Conservation (phyloP, 2,329 filamentous ascomycete species). For the Fusarium albidum region DNA sequence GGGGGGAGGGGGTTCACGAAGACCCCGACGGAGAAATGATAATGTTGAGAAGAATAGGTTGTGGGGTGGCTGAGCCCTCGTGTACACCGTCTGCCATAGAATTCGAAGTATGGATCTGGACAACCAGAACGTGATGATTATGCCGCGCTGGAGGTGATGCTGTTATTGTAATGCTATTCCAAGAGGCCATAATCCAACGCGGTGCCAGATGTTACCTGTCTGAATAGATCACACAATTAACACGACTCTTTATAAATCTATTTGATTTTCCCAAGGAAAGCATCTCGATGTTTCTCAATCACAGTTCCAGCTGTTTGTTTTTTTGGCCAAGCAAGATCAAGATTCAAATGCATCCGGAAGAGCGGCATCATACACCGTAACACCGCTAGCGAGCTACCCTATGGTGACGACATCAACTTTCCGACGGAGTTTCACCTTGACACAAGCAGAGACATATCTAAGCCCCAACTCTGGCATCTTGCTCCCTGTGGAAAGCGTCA, state of each 20-base stretch:
- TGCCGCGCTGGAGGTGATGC: no score
- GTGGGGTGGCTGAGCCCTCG: neutral
- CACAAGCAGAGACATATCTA: conserved; percentile 2
- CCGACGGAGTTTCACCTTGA: conserved; percentile 20
- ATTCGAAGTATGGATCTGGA: neutral
- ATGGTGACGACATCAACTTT: conserved; percentile 27
- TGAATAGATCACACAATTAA: no score
- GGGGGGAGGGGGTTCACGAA: conserved; percentile 8
- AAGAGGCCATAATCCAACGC: no score
- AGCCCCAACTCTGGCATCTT: neutral
- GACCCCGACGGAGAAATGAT: conserved; percentile 3
- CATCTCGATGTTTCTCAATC: no score
- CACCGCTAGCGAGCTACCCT: conserved; percentile 14
- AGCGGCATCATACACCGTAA: neutral
- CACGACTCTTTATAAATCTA: no score
- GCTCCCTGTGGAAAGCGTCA: neutral
- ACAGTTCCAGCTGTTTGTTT: no score
- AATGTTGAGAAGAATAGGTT: conserved; percentile 10
- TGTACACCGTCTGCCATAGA: neutral
- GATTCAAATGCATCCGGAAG: no score
- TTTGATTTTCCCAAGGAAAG: no score
- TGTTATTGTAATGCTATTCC: no score
- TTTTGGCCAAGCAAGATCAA: no score
- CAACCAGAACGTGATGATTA: neutral
- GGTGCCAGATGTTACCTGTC: no score